phyloP scores from a whole-genome alignment of 2,329 filamentous ascomycete species.

The Monilinia fructigena region DNA sequence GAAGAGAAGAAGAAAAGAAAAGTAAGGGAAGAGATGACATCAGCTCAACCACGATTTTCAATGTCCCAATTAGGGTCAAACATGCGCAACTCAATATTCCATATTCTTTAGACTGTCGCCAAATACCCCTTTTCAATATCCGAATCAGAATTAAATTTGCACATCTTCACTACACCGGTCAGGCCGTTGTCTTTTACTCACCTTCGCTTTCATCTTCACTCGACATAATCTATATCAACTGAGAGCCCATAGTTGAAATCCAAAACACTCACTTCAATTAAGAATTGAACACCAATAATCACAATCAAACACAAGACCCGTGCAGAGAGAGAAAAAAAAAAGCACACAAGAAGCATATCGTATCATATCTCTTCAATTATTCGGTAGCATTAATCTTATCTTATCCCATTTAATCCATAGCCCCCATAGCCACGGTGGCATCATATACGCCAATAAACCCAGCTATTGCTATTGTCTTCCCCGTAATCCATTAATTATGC shows the following conservation, averaged over 20 bases:
- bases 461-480: slow-evolving; percentile 9
- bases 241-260: neutral
- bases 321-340: too few species aligned
- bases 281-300: neutral
- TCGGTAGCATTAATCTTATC: slow-evolving; percentile 10
- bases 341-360: neutral
- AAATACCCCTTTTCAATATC: neutral
- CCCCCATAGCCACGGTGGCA: slow-evolving; percentile 8
- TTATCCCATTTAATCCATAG: slow-evolving; percentile 9
- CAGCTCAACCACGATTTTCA: neutral
- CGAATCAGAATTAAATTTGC: neutral
- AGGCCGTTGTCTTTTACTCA: too few species aligned
- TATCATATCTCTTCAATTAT: slow-evolving; percentile 13
- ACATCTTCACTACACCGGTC: neutral
- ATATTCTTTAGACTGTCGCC: neutral
- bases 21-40: too few species aligned
- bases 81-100: neutral
- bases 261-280: neutral
- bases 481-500: slow-evolving; percentile 20
- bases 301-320: neutral
- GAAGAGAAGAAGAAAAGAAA: too few species aligned
- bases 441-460: slow-evolving; percentile 11
- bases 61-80: neutral
- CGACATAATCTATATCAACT: neutral
- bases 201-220: neutral